A percentile compares a stretch with the other conserved stretches of the same genome.
These are phyloP conservation scores for Alternaria gaisen DNA, from an alignment of 2,329 filamentous ascomycete genomes.

Conservation along the genomic window DNA sequence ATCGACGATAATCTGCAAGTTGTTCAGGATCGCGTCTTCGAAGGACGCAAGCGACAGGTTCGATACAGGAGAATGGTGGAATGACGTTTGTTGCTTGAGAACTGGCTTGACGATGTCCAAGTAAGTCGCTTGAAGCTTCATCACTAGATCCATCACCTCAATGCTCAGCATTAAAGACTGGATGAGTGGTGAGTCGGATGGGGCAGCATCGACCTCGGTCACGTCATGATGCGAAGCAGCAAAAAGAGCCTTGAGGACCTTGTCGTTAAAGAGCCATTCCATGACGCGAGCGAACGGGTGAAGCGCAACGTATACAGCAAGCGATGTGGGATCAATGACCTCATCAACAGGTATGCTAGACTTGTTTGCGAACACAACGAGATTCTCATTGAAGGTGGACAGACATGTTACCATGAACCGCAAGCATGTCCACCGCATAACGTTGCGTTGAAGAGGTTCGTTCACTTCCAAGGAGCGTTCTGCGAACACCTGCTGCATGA, in stretches of 20 bases:
- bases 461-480: constrained; percentile 70
- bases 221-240: constrained; percentile 79
- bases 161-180: constrained; percentile 81
- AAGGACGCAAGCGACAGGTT: constrained; percentile 85
- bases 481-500: constrained; percentile 79
- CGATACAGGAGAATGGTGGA: constrained; percentile 69
- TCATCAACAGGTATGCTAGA: constrained; percentile 78
- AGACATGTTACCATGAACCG: constrained; percentile 84
- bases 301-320: constrained; percentile 81
- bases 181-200: constrained; percentile 82
- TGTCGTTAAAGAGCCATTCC: constrained; percentile 98
- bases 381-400: constrained; percentile 89
- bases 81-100: constrained; percentile 71
- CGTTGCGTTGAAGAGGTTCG: constrained; percentile 71
- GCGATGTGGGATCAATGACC: constrained; percentile 75
- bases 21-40: constrained; percentile 87
- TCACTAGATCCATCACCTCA: constrained; percentile 80
- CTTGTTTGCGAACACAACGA: constrained; percentile 84
- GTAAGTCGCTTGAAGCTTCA: constrained; percentile 91
- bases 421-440: constrained; percentile 81
- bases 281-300: constrained; percentile 95
- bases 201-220: constrained; percentile 73
- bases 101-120: constrained; percentile 85
- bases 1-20: constrained; percentile 80
- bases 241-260: constrained; percentile 82